phyloP scores from a whole-genome alignment of 2,329 filamentous ascomycete genomes.

The Cytospora mali region DNA sequence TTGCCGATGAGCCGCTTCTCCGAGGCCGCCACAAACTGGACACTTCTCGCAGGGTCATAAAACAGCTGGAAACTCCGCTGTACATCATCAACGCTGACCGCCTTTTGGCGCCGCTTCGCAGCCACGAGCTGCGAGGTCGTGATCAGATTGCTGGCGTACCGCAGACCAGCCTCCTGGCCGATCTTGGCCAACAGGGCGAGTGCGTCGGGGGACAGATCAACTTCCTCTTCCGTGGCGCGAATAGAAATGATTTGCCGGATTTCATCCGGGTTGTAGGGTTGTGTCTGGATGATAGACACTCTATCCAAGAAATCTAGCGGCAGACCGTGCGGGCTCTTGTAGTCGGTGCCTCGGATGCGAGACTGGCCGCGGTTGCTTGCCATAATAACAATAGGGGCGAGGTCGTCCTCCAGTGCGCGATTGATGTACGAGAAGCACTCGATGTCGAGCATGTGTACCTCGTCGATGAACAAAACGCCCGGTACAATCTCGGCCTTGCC shows the following conservation, averaged over 20 bases:
- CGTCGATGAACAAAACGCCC: slow-evolving; percentile 96
- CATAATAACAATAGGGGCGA: slow-evolving; percentile 98
- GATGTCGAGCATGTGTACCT: slow-evolving; percentile 99
- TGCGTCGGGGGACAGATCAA: slow-evolving; percentile 87
- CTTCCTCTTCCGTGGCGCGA: slow-evolving; percentile 92
- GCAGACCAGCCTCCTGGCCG: slow-evolving; percentile 84
- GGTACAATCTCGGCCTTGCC: slow-evolving; percentile 98
- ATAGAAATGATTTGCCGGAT: slow-evolving; percentile 92
- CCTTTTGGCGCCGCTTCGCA: slow-evolving; percentile 81
- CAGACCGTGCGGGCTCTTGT: slow-evolving; percentile 89
- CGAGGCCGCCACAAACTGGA: slow-evolving; percentile 86
- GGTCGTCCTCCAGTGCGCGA: slow-evolving; percentile 89
- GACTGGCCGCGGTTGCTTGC: slow-evolving; percentile 94
- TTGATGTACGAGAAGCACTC: slow-evolving; percentile 99
- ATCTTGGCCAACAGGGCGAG: slow-evolving; percentile 94
- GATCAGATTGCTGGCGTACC: slow-evolving; percentile 98
- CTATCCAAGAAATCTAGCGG: slow-evolving; percentile 95
- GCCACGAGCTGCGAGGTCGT: slow-evolving; percentile 87
- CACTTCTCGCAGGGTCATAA: slow-evolving; percentile 85
- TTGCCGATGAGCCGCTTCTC: slow-evolving; percentile 94
- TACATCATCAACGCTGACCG: slow-evolving; percentile 85
- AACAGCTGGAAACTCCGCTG: slow-evolving; percentile 93
- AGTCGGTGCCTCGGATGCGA: slow-evolving; percentile 89
- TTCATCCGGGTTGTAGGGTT: slow-evolving; percentile 79
- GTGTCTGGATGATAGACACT: slow-evolving; percentile 94